Base-by-base conservation (phyloP, 306 rosid species). In the Corylus americana region DNA sequence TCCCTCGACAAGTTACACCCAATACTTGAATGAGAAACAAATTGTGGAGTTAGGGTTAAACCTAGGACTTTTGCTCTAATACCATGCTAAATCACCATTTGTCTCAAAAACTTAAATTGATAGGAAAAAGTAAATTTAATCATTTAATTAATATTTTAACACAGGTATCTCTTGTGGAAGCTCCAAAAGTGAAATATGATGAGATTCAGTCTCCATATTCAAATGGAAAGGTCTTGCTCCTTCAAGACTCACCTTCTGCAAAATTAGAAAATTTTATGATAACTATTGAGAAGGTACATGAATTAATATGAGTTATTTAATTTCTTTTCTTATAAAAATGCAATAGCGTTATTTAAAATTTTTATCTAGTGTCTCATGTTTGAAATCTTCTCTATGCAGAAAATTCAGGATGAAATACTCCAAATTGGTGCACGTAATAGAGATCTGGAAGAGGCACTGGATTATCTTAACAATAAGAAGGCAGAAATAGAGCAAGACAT, bases 341-440 rank as follows among this genome's bases (percentile, higher is more conserved):
- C 48, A 62, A 13, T 17, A 25, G 1, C 39, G 29, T 50, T 22
- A 8, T 57, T 37, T 14, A 27, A 31, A 50, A 63, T 50, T 70
- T 70, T 67, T 27, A 29, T 20, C 11, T n/a, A 54, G 59, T 69
- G 55, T 37, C 48, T 69, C 70, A 18, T 73, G 20, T 16, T 74
- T n/a, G 47, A 49, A 49, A 61, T 70, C 79, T 77, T 63, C 53
- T 64, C 27, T 54, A 17, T 78, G 57, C 90, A 91, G 93, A 64
- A 55, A 79, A 42, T 78, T 78, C 29, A 54, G 27, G 67, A 42
- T 10, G 69, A 51, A 12, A 39, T 89, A 37, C 3, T 0, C 10
- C 31, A 8, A 50, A 47, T 55, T 69, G 90, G 69, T 27, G 0
- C 2, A 18, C n/a, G 1, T 42, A 78, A 89, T 66, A 57, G 69